Evolutionary conservation across 495 filamentous ascomycete species (phyloP).

Genomic region (Talaromyces nanjingensis): DNA sequence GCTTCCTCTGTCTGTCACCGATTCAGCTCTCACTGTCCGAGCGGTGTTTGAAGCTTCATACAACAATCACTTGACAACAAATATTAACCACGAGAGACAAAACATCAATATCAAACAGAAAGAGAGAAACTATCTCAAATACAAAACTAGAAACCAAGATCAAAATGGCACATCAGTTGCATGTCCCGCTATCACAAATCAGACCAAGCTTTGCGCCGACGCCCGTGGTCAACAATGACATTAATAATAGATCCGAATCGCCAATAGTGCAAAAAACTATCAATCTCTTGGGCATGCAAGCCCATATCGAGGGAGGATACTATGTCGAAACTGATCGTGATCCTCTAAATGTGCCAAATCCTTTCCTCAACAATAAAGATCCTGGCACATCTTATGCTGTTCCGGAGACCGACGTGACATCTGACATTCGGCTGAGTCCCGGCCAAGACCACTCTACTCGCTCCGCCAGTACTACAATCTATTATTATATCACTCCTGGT

Average conservation of each 20-base stretch:
- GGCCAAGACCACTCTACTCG: conserved; percentile 27
- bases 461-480: conserved; percentile 46
- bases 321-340: conserved; percentile 57
- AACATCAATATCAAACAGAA: not conserved
- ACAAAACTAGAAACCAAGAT: not conserved
- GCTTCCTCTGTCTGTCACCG: not conserved
- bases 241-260: conserved; percentile 20
- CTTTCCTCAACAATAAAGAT: conserved; percentile 28
- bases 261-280: conserved; percentile 33
- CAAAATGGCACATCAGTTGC: not conserved
- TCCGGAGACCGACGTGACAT: conserved; percentile 11
- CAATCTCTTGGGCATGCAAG: conserved; percentile 31
- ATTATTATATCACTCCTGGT: conserved; percentile 53
- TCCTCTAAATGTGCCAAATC: conserved; percentile 38
- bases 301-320: conserved; percentile 60
- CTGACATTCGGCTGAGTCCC: conserved; percentile 9
- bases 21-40: not conserved
- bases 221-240: not conserved
- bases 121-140: not conserved
- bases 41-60: not conserved
- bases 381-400: conserved; percentile 8
- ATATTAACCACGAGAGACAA: not conserved
- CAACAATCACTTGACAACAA: not conserved
- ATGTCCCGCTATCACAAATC: conserved; percentile 1
- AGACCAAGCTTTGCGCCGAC: conserved; percentile 4